Percentiles rank a stretch among this genome's conserved stretches.
phyloP scores from a whole-genome alignment of 2,329 filamentous ascomycete species.

The Colletotrichum orbiculare region DNA sequence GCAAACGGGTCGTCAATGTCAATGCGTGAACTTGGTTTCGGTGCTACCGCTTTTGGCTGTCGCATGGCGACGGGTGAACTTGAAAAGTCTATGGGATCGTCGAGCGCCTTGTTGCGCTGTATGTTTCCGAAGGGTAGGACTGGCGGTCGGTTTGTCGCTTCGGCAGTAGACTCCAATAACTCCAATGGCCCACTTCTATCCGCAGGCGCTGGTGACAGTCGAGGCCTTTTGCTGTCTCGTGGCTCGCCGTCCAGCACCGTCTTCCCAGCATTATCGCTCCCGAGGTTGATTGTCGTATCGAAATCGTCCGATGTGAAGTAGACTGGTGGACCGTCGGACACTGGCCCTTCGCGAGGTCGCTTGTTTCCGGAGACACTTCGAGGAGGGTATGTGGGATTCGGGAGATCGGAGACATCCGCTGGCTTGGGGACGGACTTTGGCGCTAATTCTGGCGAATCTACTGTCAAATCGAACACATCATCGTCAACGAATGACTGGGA shows the following conservation, averaged over 20 bases:
- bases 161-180: conserved; percentile 11
- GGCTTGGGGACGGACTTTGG: not conserved
- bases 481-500: conserved; percentile 7
- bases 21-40: not conserved
- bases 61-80: conserved; percentile 45
- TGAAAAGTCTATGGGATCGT: conserved; percentile 49
- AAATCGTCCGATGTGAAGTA: conserved; percentile 55
- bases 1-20: conserved; percentile 37
- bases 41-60: not conserved
- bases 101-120: not conserved
- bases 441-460: conserved; percentile 2
- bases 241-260: conserved; percentile 30
- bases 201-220: conserved; percentile 38
- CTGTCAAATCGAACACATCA: conserved; percentile 38
- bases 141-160: not conserved
- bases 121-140: not conserved
- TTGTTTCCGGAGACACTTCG: not conserved
- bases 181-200: not conserved
- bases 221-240: conserved; percentile 45
- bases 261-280: conserved; percentile 29
- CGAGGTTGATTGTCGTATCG: conserved; percentile 52
- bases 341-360: conserved; percentile 19
- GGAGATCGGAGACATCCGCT: not conserved
- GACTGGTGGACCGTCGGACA: conserved; percentile 35
- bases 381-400: not conserved